phyloP scores from a whole-genome alignment of 2,329 filamentous ascomycete species.

The Alternaria sp. region DNA sequence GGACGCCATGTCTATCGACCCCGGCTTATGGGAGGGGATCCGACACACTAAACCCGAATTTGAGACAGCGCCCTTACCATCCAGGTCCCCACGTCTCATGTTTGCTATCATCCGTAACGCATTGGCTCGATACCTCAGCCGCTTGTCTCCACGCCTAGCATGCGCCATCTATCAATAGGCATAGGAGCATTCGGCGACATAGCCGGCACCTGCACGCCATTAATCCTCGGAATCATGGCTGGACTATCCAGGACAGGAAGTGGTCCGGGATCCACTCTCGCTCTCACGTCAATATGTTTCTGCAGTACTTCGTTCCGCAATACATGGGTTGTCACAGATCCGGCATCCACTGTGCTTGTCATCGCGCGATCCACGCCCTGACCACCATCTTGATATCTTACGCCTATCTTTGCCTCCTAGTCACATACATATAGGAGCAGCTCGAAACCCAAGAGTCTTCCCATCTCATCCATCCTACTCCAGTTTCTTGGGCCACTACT shows the following conservation, averaged over 20 bases:
- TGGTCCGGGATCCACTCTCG: constrained; percentile 46
- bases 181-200: constrained; percentile 46
- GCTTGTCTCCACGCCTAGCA: constrained; percentile 42
- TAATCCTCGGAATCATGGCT: constrained; percentile 44
- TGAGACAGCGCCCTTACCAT: constrained; percentile 48
- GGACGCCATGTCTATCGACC: constrained; percentile 38
- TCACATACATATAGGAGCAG: constrained; percentile 47
- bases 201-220: constrained; percentile 48
- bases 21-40: constrained; percentile 51
- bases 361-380: constrained; percentile 48
- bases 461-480: constrained; percentile 33
- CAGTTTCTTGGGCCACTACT: constrained; percentile 36
- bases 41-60: constrained; percentile 47
- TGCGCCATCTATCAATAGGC: constrained; percentile 51
- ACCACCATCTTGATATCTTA: constrained; percentile 36
- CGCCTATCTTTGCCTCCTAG: constrained; percentile 31
- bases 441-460: constrained; percentile 32
- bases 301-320: constrained; percentile 52
- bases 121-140: constrained; percentile 45
- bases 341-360: constrained; percentile 48
- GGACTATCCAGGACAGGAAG: constrained; percentile 46
- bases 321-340: constrained; percentile 50
- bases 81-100: constrained; percentile 49
- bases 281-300: constrained; percentile 53
- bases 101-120: constrained; percentile 49